Base-by-base conservation (phyloP, 768 basidiomycete species). In the Trametes elegans region DNA sequence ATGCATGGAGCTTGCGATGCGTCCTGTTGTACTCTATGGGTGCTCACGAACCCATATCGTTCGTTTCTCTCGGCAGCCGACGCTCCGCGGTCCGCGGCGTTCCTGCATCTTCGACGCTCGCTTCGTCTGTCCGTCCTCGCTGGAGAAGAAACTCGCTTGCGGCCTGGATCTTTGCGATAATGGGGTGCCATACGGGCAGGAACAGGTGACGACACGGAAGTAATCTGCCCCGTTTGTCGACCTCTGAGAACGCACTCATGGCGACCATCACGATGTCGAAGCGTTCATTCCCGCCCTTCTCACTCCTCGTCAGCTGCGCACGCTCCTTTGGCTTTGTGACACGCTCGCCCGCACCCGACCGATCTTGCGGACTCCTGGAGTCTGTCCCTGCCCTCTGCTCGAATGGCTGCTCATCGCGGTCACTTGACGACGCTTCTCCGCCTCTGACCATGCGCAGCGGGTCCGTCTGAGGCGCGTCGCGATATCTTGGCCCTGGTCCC, bases 391-490 rank as follows among this genome's bases (percentile, higher is more conserved):
- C 41, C 18, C 11, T 10, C 36, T 29, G 31, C 41, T 27, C 19
- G 26, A 19, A 19, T 38, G 51, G 24, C 32, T 27, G 5, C 24
- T 26, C 34, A 21, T 28, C 13, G 34, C 24, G 14, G 32, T 53
- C 51, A 53, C 51, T 53, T 53, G 51, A 53, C 42, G 51, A 53
- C 51, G 34, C 42, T 53, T 53, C 51, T 36, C 24, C 51, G 42
- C 5, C 32, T 34, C 23, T 43, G 51, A 27, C 34, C 34, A 53
- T 34, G 51, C 43, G 42, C 35, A 13, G 42, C 51, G 51, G 51
- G 34, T 21, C 51, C 51, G 51, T 21, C 34, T 44, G 51, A 34
- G 34, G 21, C 19, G 34, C 26, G 42, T 34, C 34, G 42, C 24
- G 51, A 53, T 44, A 34, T 24, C 24, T 28, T 19, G 18, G 27